phyloP scores from a whole-genome alignment of 2,329 filamentous ascomycete genomes.

The Cladophialophora chaetospira region DNA sequence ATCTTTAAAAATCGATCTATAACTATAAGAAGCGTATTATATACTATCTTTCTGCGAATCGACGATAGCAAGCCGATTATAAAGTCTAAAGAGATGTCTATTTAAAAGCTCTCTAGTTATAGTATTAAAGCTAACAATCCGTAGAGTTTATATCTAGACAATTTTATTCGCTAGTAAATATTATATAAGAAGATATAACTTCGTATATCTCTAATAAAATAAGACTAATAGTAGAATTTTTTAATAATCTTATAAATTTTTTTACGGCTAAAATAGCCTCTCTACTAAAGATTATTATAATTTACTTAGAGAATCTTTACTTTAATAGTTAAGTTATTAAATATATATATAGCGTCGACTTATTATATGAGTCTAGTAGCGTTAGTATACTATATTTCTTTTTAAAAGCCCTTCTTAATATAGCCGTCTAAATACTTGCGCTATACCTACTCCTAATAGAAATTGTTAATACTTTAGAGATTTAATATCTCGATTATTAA shows the following conservation, averaged over 20 bases:
- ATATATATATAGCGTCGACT: background rate
- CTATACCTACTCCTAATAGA: background rate
- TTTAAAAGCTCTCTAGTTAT: background rate
- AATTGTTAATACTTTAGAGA: background rate
- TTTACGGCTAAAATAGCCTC: background rate
- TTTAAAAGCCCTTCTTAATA: no score
- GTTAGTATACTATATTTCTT: background rate
- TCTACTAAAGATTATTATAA: background rate
- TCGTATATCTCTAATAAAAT: background rate
- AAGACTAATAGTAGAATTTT: background rate
- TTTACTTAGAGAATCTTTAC: background rate
- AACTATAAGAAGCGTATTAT: background rate
- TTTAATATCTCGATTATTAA: background rate
- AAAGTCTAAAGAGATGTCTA: background rate
- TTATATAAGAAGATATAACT: slow-evolving; percentile 2
- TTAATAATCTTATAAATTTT: background rate
- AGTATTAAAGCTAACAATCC: background rate
- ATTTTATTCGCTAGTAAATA: slow-evolving; percentile 1
- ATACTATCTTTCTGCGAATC: background rate
- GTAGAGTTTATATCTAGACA: background rate
- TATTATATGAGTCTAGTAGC: background rate
- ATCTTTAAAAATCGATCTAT: background rate
- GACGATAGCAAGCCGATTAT: background rate
- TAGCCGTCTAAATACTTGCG: background rate
- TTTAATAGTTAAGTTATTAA: background rate